Conservation (phyloP, 352 stramenopile species). For the Bremia lactucae region DNA sequence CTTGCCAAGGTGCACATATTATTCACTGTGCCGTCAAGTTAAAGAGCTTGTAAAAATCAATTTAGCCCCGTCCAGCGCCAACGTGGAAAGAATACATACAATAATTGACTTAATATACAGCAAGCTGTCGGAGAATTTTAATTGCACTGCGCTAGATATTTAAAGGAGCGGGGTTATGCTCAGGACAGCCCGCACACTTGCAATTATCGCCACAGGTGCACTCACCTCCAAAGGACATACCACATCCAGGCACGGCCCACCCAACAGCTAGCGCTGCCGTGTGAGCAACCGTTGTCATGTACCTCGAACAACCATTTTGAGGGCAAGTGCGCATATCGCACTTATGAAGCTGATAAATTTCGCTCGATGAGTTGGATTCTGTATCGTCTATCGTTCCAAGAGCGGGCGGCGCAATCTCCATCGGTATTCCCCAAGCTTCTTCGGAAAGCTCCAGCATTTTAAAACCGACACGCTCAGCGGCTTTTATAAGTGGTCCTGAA, state of each 20-base stretch:
- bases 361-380: not conserved
- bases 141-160: not conserved
- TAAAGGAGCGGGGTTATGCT: constrained; percentile 52
- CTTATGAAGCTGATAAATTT: constrained; percentile 24
- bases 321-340: constrained; percentile 57
- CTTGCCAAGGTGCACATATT: constrained; percentile 46
- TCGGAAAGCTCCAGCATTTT: constrained; percentile 46
- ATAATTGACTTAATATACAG: constrained; percentile 2
- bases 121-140: constrained; percentile 4
- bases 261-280: constrained; percentile 65
- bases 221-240: constrained; percentile 65
- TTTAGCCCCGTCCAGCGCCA: constrained; percentile 47
- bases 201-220: constrained; percentile 73
- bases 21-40: constrained; percentile 46
- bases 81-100: constrained; percentile 49
- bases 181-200: constrained; percentile 63
- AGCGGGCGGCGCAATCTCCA: constrained; percentile 14
- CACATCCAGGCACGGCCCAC: constrained; percentile 69
- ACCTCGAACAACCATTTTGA: constrained; percentile 60
- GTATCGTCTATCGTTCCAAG: constrained; percentile 6
- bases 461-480: constrained; percentile 26
- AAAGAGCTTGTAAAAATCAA: constrained; percentile 60
- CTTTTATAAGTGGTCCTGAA: constrained; percentile 26
- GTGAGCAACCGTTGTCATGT: constrained; percentile 68
- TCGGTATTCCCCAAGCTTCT: constrained; percentile 28